Conservation (phyloP, 1,284 basidiomycete species). For the Cryptococcus deneoformans region DNA sequence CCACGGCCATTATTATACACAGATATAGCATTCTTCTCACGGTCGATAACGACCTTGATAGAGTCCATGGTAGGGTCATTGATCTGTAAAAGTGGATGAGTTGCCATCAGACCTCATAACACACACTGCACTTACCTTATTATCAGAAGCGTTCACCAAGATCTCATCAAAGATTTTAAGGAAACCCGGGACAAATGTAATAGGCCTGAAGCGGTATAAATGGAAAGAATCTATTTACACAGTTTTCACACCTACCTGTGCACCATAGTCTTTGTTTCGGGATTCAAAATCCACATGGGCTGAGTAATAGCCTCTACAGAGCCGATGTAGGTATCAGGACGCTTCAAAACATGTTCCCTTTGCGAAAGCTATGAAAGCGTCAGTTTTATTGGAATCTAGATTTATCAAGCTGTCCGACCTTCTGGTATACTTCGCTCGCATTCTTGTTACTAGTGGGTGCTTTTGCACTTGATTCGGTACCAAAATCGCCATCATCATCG, state of each 20-base stretch:
- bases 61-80: conserved; percentile 86
- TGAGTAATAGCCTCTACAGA: conserved; percentile 83
- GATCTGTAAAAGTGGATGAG: conserved; percentile 57
- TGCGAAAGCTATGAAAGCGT: conserved; percentile 93
- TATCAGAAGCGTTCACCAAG: conserved; percentile 98
- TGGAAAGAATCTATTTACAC: not conserved
- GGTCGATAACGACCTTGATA: conserved; percentile 82
- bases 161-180: conserved; percentile 99
- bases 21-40: conserved; percentile 80
- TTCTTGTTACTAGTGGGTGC: conserved; percentile 61
- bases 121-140: conserved; percentile 65
- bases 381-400: not conserved
- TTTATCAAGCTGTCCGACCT: conserved; percentile 56
- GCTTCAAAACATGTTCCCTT: conserved; percentile 93
- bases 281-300: conserved; percentile 87
- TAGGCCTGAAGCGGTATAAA: conserved; percentile 54
- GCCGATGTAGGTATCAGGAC: conserved; percentile 98
- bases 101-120: conserved; percentile 5
- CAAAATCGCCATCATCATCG: conserved; percentile 16
- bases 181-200: conserved; percentile 94
- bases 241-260: conserved; percentile 51
- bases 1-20: conserved; percentile 96
- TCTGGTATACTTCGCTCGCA: conserved; percentile 88
- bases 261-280: conserved; percentile 73
- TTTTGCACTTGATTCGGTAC: conserved; percentile 38